Evolutionary conservation across 768 basidiomycete genomes (phyloP), one percentile per base, ranked within the genome.

Genomic region (Pleurotus eryngii): DNA sequence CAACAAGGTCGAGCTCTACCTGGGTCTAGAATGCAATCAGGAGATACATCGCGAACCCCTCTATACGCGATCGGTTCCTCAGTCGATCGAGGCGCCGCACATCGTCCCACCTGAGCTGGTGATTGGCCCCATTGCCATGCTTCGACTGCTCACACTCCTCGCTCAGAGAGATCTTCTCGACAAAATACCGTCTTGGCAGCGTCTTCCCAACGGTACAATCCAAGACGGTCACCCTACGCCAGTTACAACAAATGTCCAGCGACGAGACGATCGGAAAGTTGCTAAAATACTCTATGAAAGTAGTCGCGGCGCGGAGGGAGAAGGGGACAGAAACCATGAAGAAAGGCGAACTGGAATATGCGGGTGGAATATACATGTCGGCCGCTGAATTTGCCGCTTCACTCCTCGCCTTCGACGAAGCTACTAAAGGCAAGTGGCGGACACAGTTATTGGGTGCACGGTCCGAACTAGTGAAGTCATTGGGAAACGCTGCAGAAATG

Each of bases 401-500:
- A 1, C 37, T 74, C n/a, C 58, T 72, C 6, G 60, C 64, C 9
- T 69, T 74, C 47, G 70, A 73, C 51, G 60, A 55, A 1, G 67
- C 62, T 4, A 68, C 72, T 0, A 54, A 65, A 20, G 69, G 69
- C 9, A 57, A 60, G 27, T 70, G 66, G 42, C 38, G 49, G 12
- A 45, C 57, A 4, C 51, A 63, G 12, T 47, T 70, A 9, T n/a
- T 39, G 2, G 70, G 66, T 15, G 63, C 62, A 9, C 57, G 65
- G 43, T 66, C 61, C 45, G 71, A 74, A 53, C 58, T 68, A 3
- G 72, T 71, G 0, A 61, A 70, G 14, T 71, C 67, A 35, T 53
- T 74, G 17, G 69, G 69, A 0, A 72, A 74, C 55, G 71, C 70
- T 14, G 69, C 73, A 4, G 71, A 74, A 62, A 73, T 73, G 73